A percentile compares a stretch with the other conserved stretches of the same genome.
phyloP scores from a whole-genome alignment of 495 filamentous ascomycete species.

The Acidiella bohemica region DNA sequence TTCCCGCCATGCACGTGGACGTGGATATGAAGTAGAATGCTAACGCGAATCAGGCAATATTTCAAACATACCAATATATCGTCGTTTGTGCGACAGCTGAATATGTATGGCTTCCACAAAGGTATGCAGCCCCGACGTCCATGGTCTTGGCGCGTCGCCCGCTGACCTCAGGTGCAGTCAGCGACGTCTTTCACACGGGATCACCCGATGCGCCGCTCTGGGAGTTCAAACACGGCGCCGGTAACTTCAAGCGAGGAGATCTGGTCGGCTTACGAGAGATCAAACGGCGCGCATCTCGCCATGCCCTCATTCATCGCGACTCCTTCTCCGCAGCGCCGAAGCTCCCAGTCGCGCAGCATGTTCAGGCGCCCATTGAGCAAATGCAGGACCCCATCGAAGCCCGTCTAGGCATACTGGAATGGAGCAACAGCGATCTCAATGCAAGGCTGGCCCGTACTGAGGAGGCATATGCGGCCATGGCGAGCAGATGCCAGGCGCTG shows the following conservation, averaged over 20 bases:
- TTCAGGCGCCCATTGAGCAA: slow-evolving; percentile 54
- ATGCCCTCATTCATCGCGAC: slow-evolving; percentile 88
- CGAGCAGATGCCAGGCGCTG: slow-evolving; percentile 66
- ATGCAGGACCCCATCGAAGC: slow-evolving; percentile 57
- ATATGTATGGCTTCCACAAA: slow-evolving; percentile 99
- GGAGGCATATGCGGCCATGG: slow-evolving; percentile 65
- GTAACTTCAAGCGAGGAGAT: slow-evolving; percentile 92
- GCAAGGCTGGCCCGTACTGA: slow-evolving; percentile 65
- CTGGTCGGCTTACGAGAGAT: slow-evolving; percentile 85
- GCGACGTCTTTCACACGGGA: slow-evolving; percentile 96
- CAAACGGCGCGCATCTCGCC: slow-evolving; percentile 88
- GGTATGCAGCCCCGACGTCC: slow-evolving; percentile 39
- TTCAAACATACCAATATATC: slow-evolving; percentile 99
- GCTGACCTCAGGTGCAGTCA: slow-evolving; percentile 44
- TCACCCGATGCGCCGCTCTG: slow-evolving; percentile 90
- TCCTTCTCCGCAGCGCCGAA: slow-evolving; percentile 65
- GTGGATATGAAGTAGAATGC: slow-evolving; percentile 13
- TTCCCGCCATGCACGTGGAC: too few species aligned
- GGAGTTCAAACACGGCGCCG: slow-evolving; percentile 98
- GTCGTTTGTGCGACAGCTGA: slow-evolving; percentile 92
- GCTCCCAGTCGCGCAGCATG: slow-evolving; percentile 63
- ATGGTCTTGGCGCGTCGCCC: not conserved
- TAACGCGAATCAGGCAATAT: slow-evolving; percentile 52
- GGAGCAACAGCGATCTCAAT: slow-evolving; percentile 68
- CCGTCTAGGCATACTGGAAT: slow-evolving; percentile 63